Conservation (phyloP, 75 land plant genomes). For the Selaginella moellendorffii region DNA sequence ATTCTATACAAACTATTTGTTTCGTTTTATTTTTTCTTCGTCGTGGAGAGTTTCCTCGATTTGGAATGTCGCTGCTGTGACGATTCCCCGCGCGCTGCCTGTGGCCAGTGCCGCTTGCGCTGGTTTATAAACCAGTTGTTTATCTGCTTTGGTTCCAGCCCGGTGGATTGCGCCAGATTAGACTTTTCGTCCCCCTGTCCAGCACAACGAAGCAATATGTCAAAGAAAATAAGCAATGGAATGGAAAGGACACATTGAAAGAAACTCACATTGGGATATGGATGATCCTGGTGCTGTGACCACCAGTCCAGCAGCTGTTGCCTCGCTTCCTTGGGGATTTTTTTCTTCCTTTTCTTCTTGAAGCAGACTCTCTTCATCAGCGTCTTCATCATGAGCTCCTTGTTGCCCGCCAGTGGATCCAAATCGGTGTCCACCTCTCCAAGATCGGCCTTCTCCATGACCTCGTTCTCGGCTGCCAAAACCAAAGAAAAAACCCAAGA, state of each 20-base stretch:
- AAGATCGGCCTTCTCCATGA: no score
- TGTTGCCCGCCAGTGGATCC: slow-evolving; percentile 35
- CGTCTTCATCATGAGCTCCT: slow-evolving; percentile 45
- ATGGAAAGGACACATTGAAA: no score
- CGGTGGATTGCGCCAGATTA: slow-evolving; percentile 51
- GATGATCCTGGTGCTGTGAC: slow-evolving; percentile 58
- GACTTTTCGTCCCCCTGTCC: slow-evolving; percentile 64
- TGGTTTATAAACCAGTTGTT: slow-evolving; percentile 92
- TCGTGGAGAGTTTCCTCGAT: no score
- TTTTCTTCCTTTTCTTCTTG: slow-evolving; percentile 71
- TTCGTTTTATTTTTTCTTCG: no score
- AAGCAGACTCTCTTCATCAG: slow-evolving; percentile 54
- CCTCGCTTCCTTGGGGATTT: slow-evolving; percentile 56
- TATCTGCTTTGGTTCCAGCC: slow-evolving; percentile 67
- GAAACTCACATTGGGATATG: slow-evolving; percentile 67
- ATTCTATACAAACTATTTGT: no score
- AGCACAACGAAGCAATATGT: no score
- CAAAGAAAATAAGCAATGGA: no score
- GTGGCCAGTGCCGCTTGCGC: slow-evolving; percentile 84
- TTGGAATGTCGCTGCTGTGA: no score
- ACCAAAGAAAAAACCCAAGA: no score
- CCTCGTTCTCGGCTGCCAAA: background rate
- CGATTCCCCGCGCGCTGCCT: no score
- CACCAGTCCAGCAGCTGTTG: slow-evolving; percentile 66
- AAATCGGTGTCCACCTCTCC: slow-evolving; percentile 30